A percentile compares a stretch with the other conserved stretches of the same genome.
These are phyloP conservation scores for Novymonas esmeraldas DNA, from an alignment of 208 protist species.

Conservation along the genomic window DNA sequence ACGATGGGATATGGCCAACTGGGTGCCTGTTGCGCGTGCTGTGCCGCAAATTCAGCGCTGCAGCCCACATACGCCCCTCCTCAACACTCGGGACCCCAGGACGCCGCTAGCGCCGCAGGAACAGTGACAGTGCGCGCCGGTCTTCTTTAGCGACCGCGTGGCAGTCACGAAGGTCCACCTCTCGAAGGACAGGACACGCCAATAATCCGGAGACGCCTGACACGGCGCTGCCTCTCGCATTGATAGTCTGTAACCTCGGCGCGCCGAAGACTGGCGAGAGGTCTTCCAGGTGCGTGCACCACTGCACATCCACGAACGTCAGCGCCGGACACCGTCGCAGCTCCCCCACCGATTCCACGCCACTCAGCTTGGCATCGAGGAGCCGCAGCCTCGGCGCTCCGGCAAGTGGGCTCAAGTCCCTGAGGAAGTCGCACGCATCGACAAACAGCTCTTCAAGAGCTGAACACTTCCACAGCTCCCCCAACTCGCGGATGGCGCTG, in stretches of 20 bases:
- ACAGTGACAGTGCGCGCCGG: background rate
- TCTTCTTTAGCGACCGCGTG: background rate
- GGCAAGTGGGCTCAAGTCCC: background rate
- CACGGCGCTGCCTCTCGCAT: background rate
- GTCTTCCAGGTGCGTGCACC: background rate
- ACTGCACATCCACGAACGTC: background rate
- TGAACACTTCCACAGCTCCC: background rate
- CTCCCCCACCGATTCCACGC: background rate
- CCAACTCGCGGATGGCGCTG: background rate
- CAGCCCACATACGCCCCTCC: too few relatives aligned
- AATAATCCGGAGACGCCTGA: background rate
- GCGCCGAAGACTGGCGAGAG: background rate
- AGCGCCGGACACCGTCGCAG: background rate
- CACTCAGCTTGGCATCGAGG: background rate
- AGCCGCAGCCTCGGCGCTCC: background rate
- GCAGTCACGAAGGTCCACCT: background rate
- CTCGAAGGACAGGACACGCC: background rate
- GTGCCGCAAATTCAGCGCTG: too few relatives aligned
- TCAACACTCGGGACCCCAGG: too few relatives aligned
- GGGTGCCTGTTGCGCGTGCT: too few relatives aligned
- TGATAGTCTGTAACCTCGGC: background rate
- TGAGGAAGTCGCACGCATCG: slow-evolving; percentile 2
- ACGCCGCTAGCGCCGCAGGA: background rate
- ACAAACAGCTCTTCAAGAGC: background rate
- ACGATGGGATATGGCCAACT: too few relatives aligned